Conservation (phyloP, 345 rosid genomes). For the Balakata baccata region DNA sequence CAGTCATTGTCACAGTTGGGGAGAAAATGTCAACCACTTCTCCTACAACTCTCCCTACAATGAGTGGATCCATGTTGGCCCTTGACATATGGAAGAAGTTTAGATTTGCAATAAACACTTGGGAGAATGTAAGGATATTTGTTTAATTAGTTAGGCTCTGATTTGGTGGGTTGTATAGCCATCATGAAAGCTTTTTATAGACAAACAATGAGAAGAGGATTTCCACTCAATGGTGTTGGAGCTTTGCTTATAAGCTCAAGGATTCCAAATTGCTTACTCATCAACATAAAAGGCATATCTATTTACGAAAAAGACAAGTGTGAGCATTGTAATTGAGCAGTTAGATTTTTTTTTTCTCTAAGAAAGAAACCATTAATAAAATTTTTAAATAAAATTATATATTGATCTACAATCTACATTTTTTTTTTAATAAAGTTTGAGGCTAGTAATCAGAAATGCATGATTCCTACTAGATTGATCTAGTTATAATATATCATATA, state of each 20-base stretch:
- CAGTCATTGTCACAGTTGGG: constrained; percentile 56
- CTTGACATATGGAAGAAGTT: constrained; percentile 39
- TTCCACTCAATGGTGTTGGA: background rate
- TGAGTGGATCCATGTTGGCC: constrained; percentile 44
- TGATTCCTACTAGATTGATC: no score
- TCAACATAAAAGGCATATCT: constrained; percentile 8
- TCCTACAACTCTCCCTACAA: constrained; percentile 65
- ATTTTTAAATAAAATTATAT: no score
- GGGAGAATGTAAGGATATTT: no score
- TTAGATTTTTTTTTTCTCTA: background rate
- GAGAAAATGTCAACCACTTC: constrained; percentile 69
- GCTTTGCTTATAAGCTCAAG: constrained; percentile 25
- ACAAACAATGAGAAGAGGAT: background rate
- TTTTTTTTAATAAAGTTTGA: no score
- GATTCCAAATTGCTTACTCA: constrained; percentile 25
- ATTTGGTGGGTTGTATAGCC: background rate
- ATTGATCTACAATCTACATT: no score
- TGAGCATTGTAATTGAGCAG: constrained; percentile 2
- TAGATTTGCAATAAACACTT: no score
- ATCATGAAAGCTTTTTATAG: constrained; percentile 11
- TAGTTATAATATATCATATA: no score
- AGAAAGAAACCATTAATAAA: no score
- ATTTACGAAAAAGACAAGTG: constrained; percentile 25
- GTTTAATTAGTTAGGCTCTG: no score
- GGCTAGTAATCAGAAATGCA: no score